Evolutionary conservation across 345 rosid genomes (phyloP), one percentile per base, ranked within the genome.

Genomic region (Sisymbrium altissimum): DNA sequence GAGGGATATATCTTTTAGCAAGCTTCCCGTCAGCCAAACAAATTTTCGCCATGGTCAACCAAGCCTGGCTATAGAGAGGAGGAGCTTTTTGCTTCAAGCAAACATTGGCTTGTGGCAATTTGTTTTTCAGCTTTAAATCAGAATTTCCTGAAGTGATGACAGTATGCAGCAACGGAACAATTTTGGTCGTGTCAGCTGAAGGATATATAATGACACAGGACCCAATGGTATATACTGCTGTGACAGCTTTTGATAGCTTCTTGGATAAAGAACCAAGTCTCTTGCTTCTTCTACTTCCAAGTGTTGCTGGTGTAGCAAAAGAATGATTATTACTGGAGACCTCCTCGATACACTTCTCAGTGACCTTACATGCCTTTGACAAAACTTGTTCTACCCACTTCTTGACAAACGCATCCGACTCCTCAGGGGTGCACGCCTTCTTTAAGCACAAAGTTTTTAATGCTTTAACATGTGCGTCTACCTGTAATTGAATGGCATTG

Each of bases 1-100:
- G 81, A 57, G 93, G 97, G 79, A 91, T 89, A 61, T 91, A 88
- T 39, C 86, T 74, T 81, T 94, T 94, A 15, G 96, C 98, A 74
- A 89, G 93, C 76, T 89, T 89, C 73, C 84, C 96, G 57, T 84
- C 97, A 4, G 90, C 93, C 44, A 91, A 84, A 84, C 97, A 94
- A 57, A 91, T 80, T 82, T 94, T 94, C 72, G 95, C 97, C 97
- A 94, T 84, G 35, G 96, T 83, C 79, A 91, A 73, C 98, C 98
- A 91, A 38, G 92, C 89, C 78, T 87, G 97, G 64, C 87, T 84
- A 70, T 88, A 91, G 68, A 91, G 76, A 59, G 93, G 81, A 70
- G 86, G 93, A 6, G 88, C 87, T 53, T 75, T 77, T 67, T 86
- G 88, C 80, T 87, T 89, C 71, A 88, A 63, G 79, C 87, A 84